Base-by-base conservation (phyloP, 257 asterid species). In the Ajuga chamaepitys region DNA sequence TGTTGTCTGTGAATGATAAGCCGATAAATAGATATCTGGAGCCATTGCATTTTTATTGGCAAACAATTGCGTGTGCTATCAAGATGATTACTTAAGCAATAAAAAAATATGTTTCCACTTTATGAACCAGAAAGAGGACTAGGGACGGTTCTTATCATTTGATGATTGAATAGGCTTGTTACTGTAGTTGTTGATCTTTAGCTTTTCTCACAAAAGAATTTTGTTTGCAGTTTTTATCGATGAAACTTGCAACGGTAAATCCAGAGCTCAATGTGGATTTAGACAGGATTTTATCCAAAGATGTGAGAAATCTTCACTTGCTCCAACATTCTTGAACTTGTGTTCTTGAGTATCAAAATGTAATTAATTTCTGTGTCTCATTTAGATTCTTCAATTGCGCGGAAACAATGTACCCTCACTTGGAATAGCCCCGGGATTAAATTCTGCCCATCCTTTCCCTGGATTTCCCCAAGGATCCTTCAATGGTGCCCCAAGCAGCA, bases 181-280 rank as follows among this genome's bases (percentile, higher is more conserved):
- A 52, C 18, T 41, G 5, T 28, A 41, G 48, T 42, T 12, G 4
- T 42, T 42, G 16, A 5, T n/a, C 34, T 28, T 5, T 28, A 5
- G 5, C 2, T 28, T 28, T 28, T 28, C 34, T 28, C 37, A 30
- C 37, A 30, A 30, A 30, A 30, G 4, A 1, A 30, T 53, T 71
- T 21, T 69, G 28, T 55, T 58, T 81, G 74, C 87, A 91, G 96
- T 91, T 91, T 58, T 74, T 91, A 74, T 91, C 96, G 7, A 88
- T 91, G 98, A 91, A 91, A 81, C 89, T 91, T 4, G 91, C 96
- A 17, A 84, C 94, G 3, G 95, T 88, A 54, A 88, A 91, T 75
- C 95, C 98, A 10, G 95, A 83, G 72, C 70, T 83, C 68, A 88
- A 83, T 47, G 46, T 85, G 8, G 94, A 88, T 58, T 70, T 88